Percentiles rank a stretch among this genome's conserved stretches.
phyloP scores from a whole-genome alignment of 2,329 filamentous ascomycete genomes.

The Penicillium sp. region DNA sequence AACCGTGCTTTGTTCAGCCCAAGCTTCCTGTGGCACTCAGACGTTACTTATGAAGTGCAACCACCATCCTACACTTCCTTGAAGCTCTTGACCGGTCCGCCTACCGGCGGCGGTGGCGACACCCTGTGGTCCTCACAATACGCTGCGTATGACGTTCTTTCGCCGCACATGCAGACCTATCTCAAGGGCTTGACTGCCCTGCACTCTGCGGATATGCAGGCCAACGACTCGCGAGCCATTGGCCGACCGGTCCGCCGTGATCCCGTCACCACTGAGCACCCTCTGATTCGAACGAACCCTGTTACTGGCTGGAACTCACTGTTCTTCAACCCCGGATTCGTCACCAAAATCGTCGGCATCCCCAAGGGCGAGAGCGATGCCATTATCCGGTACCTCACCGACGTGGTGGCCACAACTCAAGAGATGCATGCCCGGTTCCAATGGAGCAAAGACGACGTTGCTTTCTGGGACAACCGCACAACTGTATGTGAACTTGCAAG shows the following conservation, averaged over 20 bases:
- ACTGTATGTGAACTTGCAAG: slow-evolving; percentile 37
- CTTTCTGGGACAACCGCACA: slow-evolving; percentile 63
- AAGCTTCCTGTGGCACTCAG: slow-evolving; percentile 53
- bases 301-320: slow-evolving; percentile 59
- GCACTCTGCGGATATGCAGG: slow-evolving; percentile 53
- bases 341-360: slow-evolving; percentile 54
- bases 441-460: slow-evolving; percentile 61
- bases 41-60: slow-evolving; percentile 55
- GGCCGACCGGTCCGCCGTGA: slow-evolving; percentile 51
- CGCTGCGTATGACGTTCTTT: slow-evolving; percentile 55
- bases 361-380: slow-evolving; percentile 53
- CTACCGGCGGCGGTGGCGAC: slow-evolving; percentile 52
- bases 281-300: slow-evolving; percentile 55
- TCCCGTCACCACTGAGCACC: slow-evolving; percentile 52
- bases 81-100: slow-evolving; percentile 51
- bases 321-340: slow-evolving; percentile 57
- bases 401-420: slow-evolving; percentile 54
- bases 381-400: slow-evolving; percentile 50
- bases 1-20: slow-evolving; percentile 53
- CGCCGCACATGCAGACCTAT: slow-evolving; percentile 53
- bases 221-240: slow-evolving; percentile 46
- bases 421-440: slow-evolving; percentile 65
- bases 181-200: slow-evolving; percentile 54
- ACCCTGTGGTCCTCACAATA: slow-evolving; percentile 57
- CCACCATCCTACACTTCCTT: slow-evolving; percentile 55